Percentiles rank a stretch among this genome's conserved stretches.
phyloP scores from a whole-genome alignment of 345 rosid species.

The Syzygium oleosum region DNA sequence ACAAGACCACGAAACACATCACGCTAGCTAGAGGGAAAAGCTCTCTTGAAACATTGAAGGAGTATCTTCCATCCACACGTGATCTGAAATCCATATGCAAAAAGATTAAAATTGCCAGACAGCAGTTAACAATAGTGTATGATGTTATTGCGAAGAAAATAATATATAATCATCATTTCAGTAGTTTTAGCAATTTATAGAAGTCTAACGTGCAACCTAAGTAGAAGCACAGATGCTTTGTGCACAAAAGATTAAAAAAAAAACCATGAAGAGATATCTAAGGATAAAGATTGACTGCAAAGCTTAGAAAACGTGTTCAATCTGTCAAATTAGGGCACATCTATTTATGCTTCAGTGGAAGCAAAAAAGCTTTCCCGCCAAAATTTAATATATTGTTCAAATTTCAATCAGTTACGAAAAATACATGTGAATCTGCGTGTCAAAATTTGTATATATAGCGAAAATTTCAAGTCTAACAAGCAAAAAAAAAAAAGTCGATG shows the following conservation, averaged over 20 bases:
- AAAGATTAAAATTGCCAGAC: background rate
- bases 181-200: background rate
- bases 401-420: background rate
- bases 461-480: background rate
- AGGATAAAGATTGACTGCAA: background rate
- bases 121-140: background rate
- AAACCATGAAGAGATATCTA: background rate
- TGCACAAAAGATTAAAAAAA: background rate
- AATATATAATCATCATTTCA: background rate
- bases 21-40: background rate
- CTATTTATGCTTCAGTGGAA: background rate
- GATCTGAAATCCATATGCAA: background rate
- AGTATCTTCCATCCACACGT: background rate
- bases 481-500: background rate
- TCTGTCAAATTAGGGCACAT: background rate
- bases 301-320: background rate
- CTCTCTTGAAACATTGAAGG: background rate
- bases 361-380: background rate
- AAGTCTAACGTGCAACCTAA: background rate
- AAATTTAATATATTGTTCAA: background rate
- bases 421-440: background rate
- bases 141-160: background rate
- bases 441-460: background rate
- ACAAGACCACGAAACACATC: background rate
- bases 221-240: background rate